phyloP scores from a whole-genome alignment of 208 protist species.

The Leishmania braziliensis region DNA sequence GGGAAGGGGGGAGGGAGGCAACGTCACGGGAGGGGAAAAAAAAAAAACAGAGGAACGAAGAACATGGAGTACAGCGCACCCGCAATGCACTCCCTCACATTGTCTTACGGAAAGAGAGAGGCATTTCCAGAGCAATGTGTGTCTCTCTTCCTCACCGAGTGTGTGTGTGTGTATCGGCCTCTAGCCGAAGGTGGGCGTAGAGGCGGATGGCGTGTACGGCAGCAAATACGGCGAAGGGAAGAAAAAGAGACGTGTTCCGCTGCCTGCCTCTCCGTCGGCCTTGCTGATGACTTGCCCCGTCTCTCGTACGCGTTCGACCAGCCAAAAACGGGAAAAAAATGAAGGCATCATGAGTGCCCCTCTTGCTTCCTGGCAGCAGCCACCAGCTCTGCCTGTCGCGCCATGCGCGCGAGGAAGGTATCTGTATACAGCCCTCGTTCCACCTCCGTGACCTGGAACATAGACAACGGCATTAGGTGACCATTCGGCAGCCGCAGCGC shows the following conservation, averaged over 20 bases:
- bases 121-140: too few species aligned
- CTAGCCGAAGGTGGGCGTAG: too few species aligned
- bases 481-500: slow-evolving; percentile 52
- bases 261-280: too few species aligned
- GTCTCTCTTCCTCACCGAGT: too few species aligned
- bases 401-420: slow-evolving; percentile 36
- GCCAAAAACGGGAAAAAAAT: neutral
- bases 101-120: neutral
- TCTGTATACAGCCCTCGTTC: slow-evolving; percentile 42
- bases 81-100: neutral
- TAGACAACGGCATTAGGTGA: slow-evolving; percentile 49
- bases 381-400: slow-evolving; percentile 27
- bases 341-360: neutral
- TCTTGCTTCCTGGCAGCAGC: slow-evolving; percentile 8
- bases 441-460: slow-evolving; percentile 64
- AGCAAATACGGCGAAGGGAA: too few species aligned
- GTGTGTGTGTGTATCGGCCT: neutral
- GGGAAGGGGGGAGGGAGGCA: neutral
- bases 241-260: too few species aligned
- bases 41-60: slow-evolving; percentile 4
- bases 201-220: too few species aligned
- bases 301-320: neutral
- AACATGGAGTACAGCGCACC: neutral
- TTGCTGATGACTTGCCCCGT: too few species aligned
- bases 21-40: neutral